These are phyloP conservation scores for Epichloe amarillans DNA, from an alignment of 2,329 filamentous ascomycete genomes.

Conservation along the genomic window DNA sequence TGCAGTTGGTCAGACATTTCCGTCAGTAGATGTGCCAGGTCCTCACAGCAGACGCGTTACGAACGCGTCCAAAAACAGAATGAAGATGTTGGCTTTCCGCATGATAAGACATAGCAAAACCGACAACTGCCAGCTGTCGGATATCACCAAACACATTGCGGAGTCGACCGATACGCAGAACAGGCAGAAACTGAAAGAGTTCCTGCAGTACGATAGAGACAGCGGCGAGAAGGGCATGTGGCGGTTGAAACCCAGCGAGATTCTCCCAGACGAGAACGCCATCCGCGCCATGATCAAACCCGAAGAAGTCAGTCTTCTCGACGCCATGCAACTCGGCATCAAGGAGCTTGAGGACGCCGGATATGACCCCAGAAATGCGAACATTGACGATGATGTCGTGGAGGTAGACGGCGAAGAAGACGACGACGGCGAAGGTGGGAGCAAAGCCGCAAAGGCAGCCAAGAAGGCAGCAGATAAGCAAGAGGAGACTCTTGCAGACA, in stretches of 20 bases:
- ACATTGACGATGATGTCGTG: conserved; percentile 50
- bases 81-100: conserved; percentile 91
- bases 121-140: conserved; percentile 57
- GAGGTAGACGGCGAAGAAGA: conserved; percentile 49
- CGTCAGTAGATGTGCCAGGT: conserved; percentile 81
- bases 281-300: conserved; percentile 85
- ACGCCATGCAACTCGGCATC: conserved; percentile 92
- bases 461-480: conserved; percentile 35
- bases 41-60: conserved; percentile 92
- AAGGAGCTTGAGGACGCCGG: conserved; percentile 86
- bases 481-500: conserved; percentile 67
- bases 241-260: conserved; percentile 61
- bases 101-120: conserved; percentile 67
- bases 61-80: conserved; percentile 87
- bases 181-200: conserved; percentile 92
- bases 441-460: conserved; percentile 23
- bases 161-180: conserved; percentile 93
- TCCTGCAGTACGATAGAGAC: conserved; percentile 81
- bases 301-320: conserved; percentile 86
- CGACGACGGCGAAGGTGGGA: conserved; percentile 30
- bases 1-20: conserved; percentile 85
- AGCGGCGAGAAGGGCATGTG: conserved; percentile 58
- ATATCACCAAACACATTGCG: conserved; percentile 83
- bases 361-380: conserved; percentile 53
- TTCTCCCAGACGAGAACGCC: conserved; percentile 64